Percentiles rank a stretch among this genome's conserved stretches.
These are phyloP conservation scores for Quercus bicolor DNA, from an alignment of 306 rosid genomes.

Conservation along the genomic window DNA sequence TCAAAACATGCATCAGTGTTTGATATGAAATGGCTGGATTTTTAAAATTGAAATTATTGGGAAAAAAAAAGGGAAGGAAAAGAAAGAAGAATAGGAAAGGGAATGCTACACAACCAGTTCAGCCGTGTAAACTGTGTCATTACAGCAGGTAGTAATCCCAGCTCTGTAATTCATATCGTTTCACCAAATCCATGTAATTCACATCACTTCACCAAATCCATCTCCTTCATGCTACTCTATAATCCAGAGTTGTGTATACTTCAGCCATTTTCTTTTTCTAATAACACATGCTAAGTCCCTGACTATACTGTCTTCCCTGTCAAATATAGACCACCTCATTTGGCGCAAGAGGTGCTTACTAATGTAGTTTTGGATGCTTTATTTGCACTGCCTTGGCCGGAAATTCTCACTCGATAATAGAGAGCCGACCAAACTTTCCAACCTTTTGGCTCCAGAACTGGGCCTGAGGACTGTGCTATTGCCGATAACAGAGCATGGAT, in stretches of 20 bases:
- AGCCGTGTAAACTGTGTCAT: slow-evolving; percentile 38
- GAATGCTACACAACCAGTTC: slow-evolving; percentile 25
- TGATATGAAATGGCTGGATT: slow-evolving; percentile 17
- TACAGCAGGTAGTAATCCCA: slow-evolving; percentile 25
- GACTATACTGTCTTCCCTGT: slow-evolving; percentile 36
- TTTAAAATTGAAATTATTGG: not conserved
- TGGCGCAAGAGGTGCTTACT: slow-evolving; percentile 28
- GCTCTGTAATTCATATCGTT: slow-evolving; percentile 22
- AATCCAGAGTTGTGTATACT: slow-evolving; percentile 29
- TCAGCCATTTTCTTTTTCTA: slow-evolving; percentile 33
- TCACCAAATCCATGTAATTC: slow-evolving; percentile 26
- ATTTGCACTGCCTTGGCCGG: slow-evolving; percentile 82
- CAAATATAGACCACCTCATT: slow-evolving; percentile 31
- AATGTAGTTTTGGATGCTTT: slow-evolving; percentile 22
- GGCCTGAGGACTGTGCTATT: slow-evolving; percentile 66
- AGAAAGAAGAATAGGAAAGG: slow-evolving; percentile 10
- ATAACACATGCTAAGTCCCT: slow-evolving; percentile 26
- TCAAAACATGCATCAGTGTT: slow-evolving; percentile 24
- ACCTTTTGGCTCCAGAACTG: slow-evolving; percentile 68
- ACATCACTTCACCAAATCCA: slow-evolving; percentile 34
- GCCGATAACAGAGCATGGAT: slow-evolving; percentile 70
- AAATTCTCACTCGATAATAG: slow-evolving; percentile 66
- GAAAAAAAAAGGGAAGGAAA: not conserved
- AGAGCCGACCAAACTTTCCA: slow-evolving; percentile 64
- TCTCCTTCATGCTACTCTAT: slow-evolving; percentile 28